Percentiles rank a stretch among this genome's conserved stretches.
phyloP scores from a whole-genome alignment of 1,284 basidiomycete genomes.

The Afroboletus lepidellus region DNA sequence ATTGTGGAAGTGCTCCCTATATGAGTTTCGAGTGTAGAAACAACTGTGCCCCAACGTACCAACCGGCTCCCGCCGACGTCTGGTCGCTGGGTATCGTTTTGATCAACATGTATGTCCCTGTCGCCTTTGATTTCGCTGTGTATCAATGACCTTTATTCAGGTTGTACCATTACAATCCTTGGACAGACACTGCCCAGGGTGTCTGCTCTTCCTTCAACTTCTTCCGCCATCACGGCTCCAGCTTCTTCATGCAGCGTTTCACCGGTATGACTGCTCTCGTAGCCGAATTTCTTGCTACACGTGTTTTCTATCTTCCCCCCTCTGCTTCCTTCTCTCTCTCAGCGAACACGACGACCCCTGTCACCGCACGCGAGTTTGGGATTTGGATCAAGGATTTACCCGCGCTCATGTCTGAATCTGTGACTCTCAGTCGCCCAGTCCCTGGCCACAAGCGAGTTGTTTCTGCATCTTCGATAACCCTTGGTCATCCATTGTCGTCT shows the following conservation, averaged over 20 bases:
- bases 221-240: slow-evolving; percentile 77
- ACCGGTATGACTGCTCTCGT: slow-evolving; percentile 88
- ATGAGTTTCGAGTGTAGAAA: slow-evolving; percentile 99
- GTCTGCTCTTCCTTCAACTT: slow-evolving; percentile 81
- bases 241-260: slow-evolving; percentile 89
- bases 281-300: slow-evolving; percentile 82
- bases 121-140: background rate
- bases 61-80: slow-evolving; percentile 92
- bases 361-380: slow-evolving; percentile 83
- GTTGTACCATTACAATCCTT: slow-evolving; percentile 98
- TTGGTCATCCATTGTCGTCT: slow-evolving; percentile 61
- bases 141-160: slow-evolving; percentile 37
- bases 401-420: slow-evolving; percentile 49
- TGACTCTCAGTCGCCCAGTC: slow-evolving; percentile 24
- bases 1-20: slow-evolving; percentile 98
- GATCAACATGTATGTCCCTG: slow-evolving; percentile 81
- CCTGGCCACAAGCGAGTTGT: slow-evolving; percentile 48
- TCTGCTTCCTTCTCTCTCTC: slow-evolving; percentile 31
- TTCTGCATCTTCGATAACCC: slow-evolving; percentile 54
- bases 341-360: slow-evolving; percentile 48
- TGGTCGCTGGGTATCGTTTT: slow-evolving; percentile 99
- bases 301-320: slow-evolving; percentile 81
- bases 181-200: slow-evolving; percentile 87
- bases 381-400: slow-evolving; percentile 83
- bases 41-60: slow-evolving; percentile 91